Percentiles rank a stretch among this genome's conserved stretches.
Conservation (phyloP, 2,329 filamentous ascomycete species). For the Alternaria panax region DNA sequence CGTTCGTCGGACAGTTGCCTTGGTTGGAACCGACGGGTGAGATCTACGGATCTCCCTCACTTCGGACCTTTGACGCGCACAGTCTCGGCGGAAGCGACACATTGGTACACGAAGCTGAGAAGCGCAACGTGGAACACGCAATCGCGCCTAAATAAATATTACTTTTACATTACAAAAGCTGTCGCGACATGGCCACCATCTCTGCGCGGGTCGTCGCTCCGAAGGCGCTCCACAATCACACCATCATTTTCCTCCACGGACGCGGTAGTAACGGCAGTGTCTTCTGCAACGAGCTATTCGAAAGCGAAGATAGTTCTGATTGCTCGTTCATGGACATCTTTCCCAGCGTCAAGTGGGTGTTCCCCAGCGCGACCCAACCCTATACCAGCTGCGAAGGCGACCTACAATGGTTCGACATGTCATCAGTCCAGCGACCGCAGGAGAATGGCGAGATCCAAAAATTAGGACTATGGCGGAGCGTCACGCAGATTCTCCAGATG, state of each 20-base stretch:
- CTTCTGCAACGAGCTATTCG: conserved; percentile 54
- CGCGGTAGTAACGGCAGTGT: conserved; percentile 50
- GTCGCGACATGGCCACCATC: neutral
- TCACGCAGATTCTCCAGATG: conserved; percentile 43
- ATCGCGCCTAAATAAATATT: neutral
- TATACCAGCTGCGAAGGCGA: conserved; percentile 32
- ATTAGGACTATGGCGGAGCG: conserved; percentile 52
- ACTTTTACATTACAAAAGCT: neutral
- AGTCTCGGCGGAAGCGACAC: neutral
- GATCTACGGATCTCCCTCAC: neutral
- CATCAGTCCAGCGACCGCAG: conserved; percentile 52
- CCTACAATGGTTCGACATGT: conserved; percentile 62
- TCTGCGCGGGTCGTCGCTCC: conserved; percentile 6
- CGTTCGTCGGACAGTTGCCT: neutral
- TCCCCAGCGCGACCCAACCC: conserved; percentile 53
- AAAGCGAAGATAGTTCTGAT: conserved; percentile 15
- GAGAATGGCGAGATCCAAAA: conserved; percentile 55
- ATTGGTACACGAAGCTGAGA: neutral
- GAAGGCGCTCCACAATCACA: conserved; percentile 51
- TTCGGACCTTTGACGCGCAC: neutral
- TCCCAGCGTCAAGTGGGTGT: conserved; percentile 55
- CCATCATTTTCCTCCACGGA: conserved; percentile 59
- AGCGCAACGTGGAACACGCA: neutral
- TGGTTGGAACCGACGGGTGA: neutral
- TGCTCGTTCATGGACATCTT: conserved; percentile 51